These are phyloP conservation scores for Saprolegnia parasitica DNA, from an alignment of 352 stramenopile genomes.

Conservation along the genomic window DNA sequence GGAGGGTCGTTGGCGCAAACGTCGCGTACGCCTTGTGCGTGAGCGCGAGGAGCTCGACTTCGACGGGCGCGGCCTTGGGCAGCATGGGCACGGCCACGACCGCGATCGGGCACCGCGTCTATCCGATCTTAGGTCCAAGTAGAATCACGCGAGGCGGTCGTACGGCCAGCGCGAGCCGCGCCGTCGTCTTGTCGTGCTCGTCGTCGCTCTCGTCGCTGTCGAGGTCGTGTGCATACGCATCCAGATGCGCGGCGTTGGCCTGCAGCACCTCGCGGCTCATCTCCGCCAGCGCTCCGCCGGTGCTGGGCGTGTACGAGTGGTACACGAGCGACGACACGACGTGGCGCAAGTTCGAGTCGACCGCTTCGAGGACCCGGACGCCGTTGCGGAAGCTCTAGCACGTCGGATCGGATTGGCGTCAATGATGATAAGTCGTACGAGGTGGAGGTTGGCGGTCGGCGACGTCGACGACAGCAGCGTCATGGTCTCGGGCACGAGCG, in stretches of 20 bases:
- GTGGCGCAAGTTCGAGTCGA: slow-evolving; percentile 76
- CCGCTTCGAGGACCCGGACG: slow-evolving; percentile 58
- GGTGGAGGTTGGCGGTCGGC: slow-evolving; percentile 37
- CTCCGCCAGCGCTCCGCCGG: slow-evolving; percentile 26
- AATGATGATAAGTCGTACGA: too few relatives aligned
- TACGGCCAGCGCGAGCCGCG: slow-evolving; percentile 41
- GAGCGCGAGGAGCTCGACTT: slow-evolving; percentile 71
- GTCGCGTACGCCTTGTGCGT: slow-evolving; percentile 37
- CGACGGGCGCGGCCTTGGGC: slow-evolving; percentile 60
- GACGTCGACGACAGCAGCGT: slow-evolving; percentile 49
- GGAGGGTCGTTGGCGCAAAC: background rate
- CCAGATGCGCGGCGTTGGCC: slow-evolving; percentile 45
- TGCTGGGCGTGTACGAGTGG: slow-evolving; percentile 17
- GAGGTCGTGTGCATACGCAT: slow-evolving; percentile 51
- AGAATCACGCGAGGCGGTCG: background rate
- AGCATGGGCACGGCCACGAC: slow-evolving; percentile 63
- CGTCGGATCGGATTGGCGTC: too few relatives aligned
- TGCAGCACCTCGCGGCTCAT: slow-evolving; percentile 33
- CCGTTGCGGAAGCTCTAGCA: slow-evolving; percentile 69
- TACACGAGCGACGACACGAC: slow-evolving; percentile 65
- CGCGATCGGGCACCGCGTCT: slow-evolving; percentile 44
- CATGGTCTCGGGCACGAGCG: slow-evolving; percentile 94
- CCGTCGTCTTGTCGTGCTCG: slow-evolving; percentile 53
- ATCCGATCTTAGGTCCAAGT: background rate
- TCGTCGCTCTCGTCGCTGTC: slow-evolving; percentile 75